phyloP scores from a whole-genome alignment of 2,329 filamentous ascomycete species.

The Pestalotiopsis sp. region DNA sequence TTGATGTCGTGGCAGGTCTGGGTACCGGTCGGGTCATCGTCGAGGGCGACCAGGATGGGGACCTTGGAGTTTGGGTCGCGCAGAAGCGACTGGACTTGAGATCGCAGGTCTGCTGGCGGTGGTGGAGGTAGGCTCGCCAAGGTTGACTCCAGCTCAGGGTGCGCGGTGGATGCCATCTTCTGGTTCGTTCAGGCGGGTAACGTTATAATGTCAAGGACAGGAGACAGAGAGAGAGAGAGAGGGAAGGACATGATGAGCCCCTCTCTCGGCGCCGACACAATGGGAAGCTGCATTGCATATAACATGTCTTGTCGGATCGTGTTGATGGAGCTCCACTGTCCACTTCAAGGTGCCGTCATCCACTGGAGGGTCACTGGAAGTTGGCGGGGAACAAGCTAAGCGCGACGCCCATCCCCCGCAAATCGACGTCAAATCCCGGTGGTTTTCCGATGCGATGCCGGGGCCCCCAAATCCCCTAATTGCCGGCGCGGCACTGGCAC shows the following conservation, averaged over 20 bases:
- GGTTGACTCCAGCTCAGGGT: slow-evolving; percentile 12
- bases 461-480: background rate
- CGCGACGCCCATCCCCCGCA: no score
- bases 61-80: slow-evolving; percentile 13
- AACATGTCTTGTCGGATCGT: background rate
- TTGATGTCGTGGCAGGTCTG: slow-evolving; percentile 61
- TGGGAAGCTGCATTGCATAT: background rate
- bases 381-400: background rate
- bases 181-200: background rate
- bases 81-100: slow-evolving; percentile 9
- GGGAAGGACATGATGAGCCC: no score
- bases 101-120: slow-evolving; percentile 3
- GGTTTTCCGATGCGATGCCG: slow-evolving; percentile 3
- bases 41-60: slow-evolving; percentile 42
- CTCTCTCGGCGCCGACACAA: background rate
- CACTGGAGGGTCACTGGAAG: background rate
- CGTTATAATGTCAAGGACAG: background rate
- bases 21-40: slow-evolving; percentile 62
- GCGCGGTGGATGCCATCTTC: background rate
- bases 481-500: background rate
- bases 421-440: background rate
- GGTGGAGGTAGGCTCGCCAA: slow-evolving; percentile 13
- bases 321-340: background rate
- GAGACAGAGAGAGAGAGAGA: background rate
- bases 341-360: background rate